A percentile compares a stretch with the other conserved stretches of the same genome.
Evolutionary conservation across 1,139 yeast genomes (phyloP).

Genomic region (Saccharomycopsis crataegensis): DNA sequence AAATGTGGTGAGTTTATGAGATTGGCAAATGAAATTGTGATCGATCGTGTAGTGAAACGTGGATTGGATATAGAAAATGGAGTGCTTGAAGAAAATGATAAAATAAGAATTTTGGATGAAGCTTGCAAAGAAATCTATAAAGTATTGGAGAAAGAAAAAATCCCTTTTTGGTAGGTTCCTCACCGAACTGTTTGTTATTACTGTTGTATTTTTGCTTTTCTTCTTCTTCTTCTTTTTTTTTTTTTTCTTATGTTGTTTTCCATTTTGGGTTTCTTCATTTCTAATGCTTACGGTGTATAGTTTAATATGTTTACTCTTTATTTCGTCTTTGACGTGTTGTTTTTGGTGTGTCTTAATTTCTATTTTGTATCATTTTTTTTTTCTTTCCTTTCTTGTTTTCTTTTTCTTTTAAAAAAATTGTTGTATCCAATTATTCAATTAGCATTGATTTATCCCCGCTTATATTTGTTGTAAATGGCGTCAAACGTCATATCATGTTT

Average conservation of each 20-base stretch:
- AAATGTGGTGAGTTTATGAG: not conserved
- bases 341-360: no score
- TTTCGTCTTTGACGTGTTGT: not conserved
- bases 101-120: not conserved
- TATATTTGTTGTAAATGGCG: no score
- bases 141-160: not conserved
- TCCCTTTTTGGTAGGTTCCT: not conserved
- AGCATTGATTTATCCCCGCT: no score
- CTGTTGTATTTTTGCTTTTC: no score
- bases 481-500: no score
- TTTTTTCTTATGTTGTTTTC: not conserved
- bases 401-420: no score
- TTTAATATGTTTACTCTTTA: not conserved
- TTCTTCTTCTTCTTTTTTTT: not conserved
- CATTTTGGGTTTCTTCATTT: not conserved
- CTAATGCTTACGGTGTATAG: not conserved
- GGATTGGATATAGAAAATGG: not conserved
- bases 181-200: no score
- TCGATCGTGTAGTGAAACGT: not conserved
- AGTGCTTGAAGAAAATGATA: not conserved
- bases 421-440: no score
- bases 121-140: not conserved
- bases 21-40: not conserved
- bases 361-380: no score
- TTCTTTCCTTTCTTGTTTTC: no score